These are phyloP conservation scores for Ophiocordyceps camponoti-floridani DNA, from an alignment of 2,329 filamentous ascomycete genomes.

Conservation along the genomic window DNA sequence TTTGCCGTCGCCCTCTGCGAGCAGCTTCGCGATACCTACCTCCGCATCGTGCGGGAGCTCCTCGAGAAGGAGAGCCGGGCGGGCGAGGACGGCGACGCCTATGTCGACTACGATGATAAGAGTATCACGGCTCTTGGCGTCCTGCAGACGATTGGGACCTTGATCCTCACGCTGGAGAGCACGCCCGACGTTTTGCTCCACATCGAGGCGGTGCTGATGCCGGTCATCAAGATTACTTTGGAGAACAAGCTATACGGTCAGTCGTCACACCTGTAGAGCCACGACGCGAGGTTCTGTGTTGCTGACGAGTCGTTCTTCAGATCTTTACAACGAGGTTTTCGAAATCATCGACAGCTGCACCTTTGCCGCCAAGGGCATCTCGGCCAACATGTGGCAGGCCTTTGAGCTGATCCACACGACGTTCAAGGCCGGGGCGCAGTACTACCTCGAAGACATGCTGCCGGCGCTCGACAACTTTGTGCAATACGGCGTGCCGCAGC, in stretches of 20 bases:
- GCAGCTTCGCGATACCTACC: constrained; percentile 87
- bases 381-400: constrained; percentile 93
- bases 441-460: constrained; percentile 97
- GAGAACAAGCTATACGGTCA: constrained; percentile 91
- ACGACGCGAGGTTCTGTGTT: too few species aligned
- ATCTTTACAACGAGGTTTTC: constrained; percentile 95
- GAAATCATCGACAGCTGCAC: constrained; percentile 99
- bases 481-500: constrained; percentile 67
- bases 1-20: constrained; percentile 94
- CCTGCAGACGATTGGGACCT: constrained; percentile 88
- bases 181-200: constrained; percentile 89
- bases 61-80: constrained; percentile 72
- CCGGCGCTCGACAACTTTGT: constrained; percentile 92
- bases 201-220: constrained; percentile 91
- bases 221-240: constrained; percentile 85
- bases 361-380: constrained; percentile 90
- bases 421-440: constrained; percentile 91
- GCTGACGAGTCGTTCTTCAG: constrained; percentile 18
- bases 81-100: constrained; percentile 58
- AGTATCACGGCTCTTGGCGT: constrained; percentile 94
- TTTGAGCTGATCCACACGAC: constrained; percentile 94
- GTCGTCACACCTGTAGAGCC: too few species aligned
- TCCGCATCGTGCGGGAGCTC: constrained; percentile 81
- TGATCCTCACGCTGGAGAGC: constrained; percentile 92
- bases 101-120: constrained; percentile 95